Evolutionary conservation across 495 filamentous ascomycete genomes (phyloP).

Genomic region (Chaetomium tenue): DNA sequence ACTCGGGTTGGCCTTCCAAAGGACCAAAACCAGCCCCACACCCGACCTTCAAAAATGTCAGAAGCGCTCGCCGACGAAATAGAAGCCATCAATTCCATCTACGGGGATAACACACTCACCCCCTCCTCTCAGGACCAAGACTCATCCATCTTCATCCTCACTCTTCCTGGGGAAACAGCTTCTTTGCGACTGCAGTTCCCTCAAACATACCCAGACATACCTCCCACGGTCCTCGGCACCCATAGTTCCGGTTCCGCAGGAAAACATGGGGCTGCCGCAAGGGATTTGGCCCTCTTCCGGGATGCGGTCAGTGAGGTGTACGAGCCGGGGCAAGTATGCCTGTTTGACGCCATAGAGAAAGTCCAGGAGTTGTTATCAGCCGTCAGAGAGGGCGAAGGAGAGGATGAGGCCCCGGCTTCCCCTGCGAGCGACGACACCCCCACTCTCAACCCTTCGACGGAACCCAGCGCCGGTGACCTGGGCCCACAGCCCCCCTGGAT

Average conservation of each 20-base stretch:
- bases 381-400: conserved; percentile 15
- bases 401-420: background rate
- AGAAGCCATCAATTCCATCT: conserved; percentile 91
- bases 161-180: conserved; percentile 46
- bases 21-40: background rate
- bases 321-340: conserved; percentile 71
- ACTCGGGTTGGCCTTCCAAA: background rate
- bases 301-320: conserved; percentile 64
- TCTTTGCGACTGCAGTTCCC: conserved; percentile 68
- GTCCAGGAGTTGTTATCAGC: conserved; percentile 39
- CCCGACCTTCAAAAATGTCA: conserved; percentile 49
- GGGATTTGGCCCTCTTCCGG: conserved; percentile 63
- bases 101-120: conserved; percentile 64
- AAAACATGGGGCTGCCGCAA: conserved; percentile 66
- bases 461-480: background rate
- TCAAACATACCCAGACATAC: conserved; percentile 63
- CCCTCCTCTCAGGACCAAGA: conserved; percentile 31
- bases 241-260: conserved; percentile 55
- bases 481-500: conserved; percentile 61
- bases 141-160: conserved; percentile 49
- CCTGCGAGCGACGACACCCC: background rate
- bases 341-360: conserved; percentile 83
- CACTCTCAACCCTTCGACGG: background rate
- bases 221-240: conserved; percentile 68
- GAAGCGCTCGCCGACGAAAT: conserved; percentile 82